Evolutionary conservation across 495 filamentous ascomycete species (phyloP).

Genomic region (Trichoderma asperelloides): DNA sequence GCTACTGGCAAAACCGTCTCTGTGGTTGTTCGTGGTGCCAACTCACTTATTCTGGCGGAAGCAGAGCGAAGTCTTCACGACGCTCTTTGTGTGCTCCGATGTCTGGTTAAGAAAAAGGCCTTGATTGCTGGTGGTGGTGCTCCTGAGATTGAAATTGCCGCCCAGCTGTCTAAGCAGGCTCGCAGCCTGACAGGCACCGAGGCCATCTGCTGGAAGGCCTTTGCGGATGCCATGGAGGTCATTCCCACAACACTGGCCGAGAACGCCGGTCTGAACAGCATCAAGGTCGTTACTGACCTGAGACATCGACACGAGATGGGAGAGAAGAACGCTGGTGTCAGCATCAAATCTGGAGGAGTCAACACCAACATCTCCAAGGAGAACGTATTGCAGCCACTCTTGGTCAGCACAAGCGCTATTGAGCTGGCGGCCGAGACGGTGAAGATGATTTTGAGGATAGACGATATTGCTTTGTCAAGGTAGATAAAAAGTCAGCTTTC

Average conservation of each 20-base stretch:
- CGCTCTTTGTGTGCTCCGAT: conserved; percentile 93
- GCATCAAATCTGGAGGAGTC: conserved; percentile 93
- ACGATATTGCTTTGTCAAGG: conserved; percentile 66
- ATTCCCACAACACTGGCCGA: conserved; percentile 94
- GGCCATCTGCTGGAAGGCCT: conserved; percentile 96
- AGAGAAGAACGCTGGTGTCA: conserved; percentile 91
- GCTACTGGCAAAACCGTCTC: conserved; percentile 77
- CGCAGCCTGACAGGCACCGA: conserved; percentile 81
- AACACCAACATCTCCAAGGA: conserved; percentile 92
- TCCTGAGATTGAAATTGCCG: conserved; percentile 89
- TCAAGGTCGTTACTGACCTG: conserved; percentile 97
- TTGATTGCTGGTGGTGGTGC: conserved; percentile 94
- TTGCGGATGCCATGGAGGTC: conserved; percentile 95
- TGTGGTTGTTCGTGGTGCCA: conserved; percentile 88
- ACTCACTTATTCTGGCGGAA: conserved; percentile 89
- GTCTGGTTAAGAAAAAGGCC: conserved; percentile 96
- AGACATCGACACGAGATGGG: conserved; percentile 88
- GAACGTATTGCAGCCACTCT: conserved; percentile 90
- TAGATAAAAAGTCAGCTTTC: conserved; percentile 9
- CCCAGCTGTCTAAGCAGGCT: conserved; percentile 69
- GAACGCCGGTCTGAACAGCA: conserved; percentile 93
- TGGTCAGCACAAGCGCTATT: conserved; percentile 95
- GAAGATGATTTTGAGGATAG: conserved; percentile 96
- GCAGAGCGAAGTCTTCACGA: conserved; percentile 94
- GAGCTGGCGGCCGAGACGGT: conserved; percentile 95